Base-by-base conservation (phyloP, 257 asterid genomes). In the Lycium barbarum region DNA sequence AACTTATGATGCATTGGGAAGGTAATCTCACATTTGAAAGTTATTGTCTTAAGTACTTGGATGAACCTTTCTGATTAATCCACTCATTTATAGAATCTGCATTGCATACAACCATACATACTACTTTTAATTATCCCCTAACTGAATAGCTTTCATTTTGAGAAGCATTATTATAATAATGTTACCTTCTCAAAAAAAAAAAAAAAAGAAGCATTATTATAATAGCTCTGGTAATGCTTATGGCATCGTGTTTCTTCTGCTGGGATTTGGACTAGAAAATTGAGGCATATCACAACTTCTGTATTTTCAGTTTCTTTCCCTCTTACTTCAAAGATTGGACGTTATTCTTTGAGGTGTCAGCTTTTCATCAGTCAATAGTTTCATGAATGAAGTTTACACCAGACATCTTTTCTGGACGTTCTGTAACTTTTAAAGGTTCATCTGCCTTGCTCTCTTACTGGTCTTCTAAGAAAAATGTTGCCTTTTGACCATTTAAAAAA, bases 1-100 rank as follows among this genome's bases (percentile, higher is more conserved):
- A 78, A 95, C 98, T 84, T 97, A 97, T 86, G 99, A 97, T 88
- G 99, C 98, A 45, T 88, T 95, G 94, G 99, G 99, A 90, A 97
- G 99, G 99, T 97, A 97, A 92, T 81, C 43, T 78, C 45, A 36
- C 61, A 13, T 65, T 83, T 57, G 66, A n/a, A 11, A 45, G 26
- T 63, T 26, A 0, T 79, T 45, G 26, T 33, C 33, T 53, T 33
- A 22, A 55, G 33, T 51, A 20, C 72, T 43, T 76, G 62, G 51
- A 36, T 81, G 51, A 83, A 57, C 67, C 38, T 20, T 59, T 4
- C 17, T 35, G 66, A 35, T 47, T 70, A 72, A 54, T 35, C 71
- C 76, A 74, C 43, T 11, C 2, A 20, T 74, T 73, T 73, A 47
- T 74, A 1, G 22, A 8, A 74, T 11, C 17, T 12, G 62, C 81